Evolutionary conservation across 352 stramenopile genomes (phyloP).

Genomic region (Phytophthora sp.): DNA sequence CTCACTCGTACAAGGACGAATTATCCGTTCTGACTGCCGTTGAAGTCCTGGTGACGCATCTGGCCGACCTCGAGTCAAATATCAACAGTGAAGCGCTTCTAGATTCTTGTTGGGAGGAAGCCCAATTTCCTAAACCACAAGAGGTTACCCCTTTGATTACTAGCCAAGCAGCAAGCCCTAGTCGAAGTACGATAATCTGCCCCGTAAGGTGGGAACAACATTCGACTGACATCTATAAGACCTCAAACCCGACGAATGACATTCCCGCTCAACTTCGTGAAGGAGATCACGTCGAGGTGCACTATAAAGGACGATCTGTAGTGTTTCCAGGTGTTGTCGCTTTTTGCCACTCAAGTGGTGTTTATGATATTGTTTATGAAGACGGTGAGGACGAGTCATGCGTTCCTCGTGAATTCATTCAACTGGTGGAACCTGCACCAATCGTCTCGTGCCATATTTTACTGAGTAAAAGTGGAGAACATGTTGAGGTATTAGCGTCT

Average conservation of each 20-base stretch:
- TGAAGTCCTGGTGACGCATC: too few relatives aligned
- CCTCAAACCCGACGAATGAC: neutral
- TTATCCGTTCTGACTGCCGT: too few relatives aligned
- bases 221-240: neutral
- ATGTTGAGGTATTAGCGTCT: neutral
- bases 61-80: too few relatives aligned
- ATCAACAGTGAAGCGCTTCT: too few relatives aligned
- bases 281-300: slow-evolving; percentile 27
- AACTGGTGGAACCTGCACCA: neutral
- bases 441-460: neutral
- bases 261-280: slow-evolving; percentile 4
- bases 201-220: slow-evolving; percentile 28
- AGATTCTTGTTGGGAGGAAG: too few relatives aligned
- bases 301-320: slow-evolving; percentile 14
- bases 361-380: slow-evolving; percentile 36
- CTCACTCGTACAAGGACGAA: too few relatives aligned
- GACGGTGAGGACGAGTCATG: slow-evolving; percentile 39
- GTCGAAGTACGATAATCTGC: slow-evolving; percentile 18
- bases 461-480: neutral
- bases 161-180: neutral
- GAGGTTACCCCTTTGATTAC: too few relatives aligned
- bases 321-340: slow-evolving; percentile 18
- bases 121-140: too few relatives aligned
- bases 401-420: slow-evolving; percentile 36
- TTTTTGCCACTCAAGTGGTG: slow-evolving; percentile 17